Base-by-base conservation (phyloP, 805 yeast species). In the Myxozyma melibiosi region DNA sequence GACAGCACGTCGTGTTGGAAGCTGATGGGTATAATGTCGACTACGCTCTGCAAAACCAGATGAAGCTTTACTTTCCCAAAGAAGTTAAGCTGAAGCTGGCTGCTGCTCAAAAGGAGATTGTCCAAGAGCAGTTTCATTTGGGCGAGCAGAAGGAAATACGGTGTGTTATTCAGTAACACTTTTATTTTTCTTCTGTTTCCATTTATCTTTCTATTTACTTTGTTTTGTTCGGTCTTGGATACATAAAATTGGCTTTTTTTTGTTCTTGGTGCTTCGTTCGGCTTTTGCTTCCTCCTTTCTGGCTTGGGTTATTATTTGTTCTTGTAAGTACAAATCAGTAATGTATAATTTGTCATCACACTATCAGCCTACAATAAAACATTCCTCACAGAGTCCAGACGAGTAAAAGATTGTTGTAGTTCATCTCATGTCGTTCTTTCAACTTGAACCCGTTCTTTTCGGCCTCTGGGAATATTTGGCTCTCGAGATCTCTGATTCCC, bases 1-100 rank as follows among this genome's bases (percentile, higher is more conserved):
- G 76, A 37, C 76, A 76, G 30, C 66, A 73, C 8, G 87, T 83
- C 1, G 80, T 86, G 6, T 67, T 76, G 65, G 51, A 71, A 42
- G 90, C 91, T 1, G 85, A 84, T 62, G 80, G 82, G 28, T 61
- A 73, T 1, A 85, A 85, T 63, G 71, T 86, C 58, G 92, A 87
- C 66, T 34, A 71, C 4, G 80, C 79, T 7, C 71, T 80, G 39
- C 75, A 83, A 76, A 71, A 72, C 24, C 73, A 81, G 53, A 75
- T 87, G 78, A 78, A 83, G 67, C 66, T 73, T 43, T 80, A 81
- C 65, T 86, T 86, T 71, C 92, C 92, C 0, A 66, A 72, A 20
- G 91, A 86, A 68, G 83, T 83, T 18, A 85, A 84, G 64, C 77
- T 75, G 63, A 86, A 86, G 66, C 75, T 82, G 66, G 72, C 73